A percentile compares a stretch with the other conserved stretches of the same genome.
These are phyloP conservation scores for Colletotrichum tanaceti DNA, from an alignment of 2,329 filamentous ascomycete genomes.

Conservation along the genomic window DNA sequence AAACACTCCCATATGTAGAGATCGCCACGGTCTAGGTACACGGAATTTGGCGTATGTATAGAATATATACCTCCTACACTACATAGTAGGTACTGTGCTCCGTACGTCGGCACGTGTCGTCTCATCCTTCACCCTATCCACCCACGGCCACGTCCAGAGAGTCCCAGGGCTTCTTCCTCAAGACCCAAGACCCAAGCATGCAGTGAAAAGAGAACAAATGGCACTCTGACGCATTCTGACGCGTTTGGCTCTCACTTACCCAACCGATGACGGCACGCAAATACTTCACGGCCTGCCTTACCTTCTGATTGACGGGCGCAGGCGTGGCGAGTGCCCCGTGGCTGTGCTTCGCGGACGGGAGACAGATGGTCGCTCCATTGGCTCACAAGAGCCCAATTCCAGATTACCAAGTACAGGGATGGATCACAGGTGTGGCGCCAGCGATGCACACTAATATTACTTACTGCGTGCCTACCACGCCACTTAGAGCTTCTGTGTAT, in stretches of 20 bases:
- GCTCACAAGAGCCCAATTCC: not conserved
- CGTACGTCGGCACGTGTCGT: constrained; percentile 19
- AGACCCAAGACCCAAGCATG: constrained; percentile 11
- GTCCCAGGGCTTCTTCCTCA: not conserved
- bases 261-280: not conserved
- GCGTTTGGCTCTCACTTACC: not conserved
- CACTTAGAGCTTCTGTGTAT: too few species aligned
- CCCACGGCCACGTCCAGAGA: not conserved
- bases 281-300: too few species aligned
- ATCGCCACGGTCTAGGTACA: too few species aligned
- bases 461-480: too few species aligned
- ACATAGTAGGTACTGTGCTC: too few species aligned
- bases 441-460: too few species aligned
- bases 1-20: not conserved
- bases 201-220: too few species aligned
- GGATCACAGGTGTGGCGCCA: constrained; percentile 2
- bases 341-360: not conserved
- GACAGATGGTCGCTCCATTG: constrained; percentile 1
- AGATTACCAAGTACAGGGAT: not conserved
- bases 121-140: constrained; percentile 12
- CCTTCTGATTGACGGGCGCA: not conserved
- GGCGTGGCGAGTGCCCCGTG: constrained; percentile 8
- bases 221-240: too few species aligned
- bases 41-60: too few species aligned
- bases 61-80: too few species aligned